These are phyloP conservation scores for Spathaspora hagerdaliae DNA, from an alignment of 805 yeast genomes.

Conservation along the genomic window DNA sequence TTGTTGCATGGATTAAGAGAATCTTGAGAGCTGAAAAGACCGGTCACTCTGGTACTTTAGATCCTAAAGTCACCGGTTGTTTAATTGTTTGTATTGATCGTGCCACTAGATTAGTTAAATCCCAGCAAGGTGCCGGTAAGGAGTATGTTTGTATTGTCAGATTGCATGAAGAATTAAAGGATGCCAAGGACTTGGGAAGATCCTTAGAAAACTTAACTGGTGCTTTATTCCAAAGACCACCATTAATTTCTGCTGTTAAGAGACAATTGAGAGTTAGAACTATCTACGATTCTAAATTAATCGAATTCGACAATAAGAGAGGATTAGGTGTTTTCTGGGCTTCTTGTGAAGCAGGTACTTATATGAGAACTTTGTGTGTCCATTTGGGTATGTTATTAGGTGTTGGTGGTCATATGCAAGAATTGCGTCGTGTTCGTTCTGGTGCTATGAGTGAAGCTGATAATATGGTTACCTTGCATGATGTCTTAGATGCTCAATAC, in stretches of 20 bases:
- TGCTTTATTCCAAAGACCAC: slow-evolving; percentile 98
- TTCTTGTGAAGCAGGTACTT: slow-evolving; percentile 99
- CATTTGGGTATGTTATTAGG: slow-evolving; percentile 98
- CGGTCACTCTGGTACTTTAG: slow-evolving; percentile 98
- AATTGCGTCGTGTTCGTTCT: slow-evolving; percentile 96
- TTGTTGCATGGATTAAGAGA: slow-evolving; percentile 98
- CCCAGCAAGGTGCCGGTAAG: slow-evolving; percentile 99
- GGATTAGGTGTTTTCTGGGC: slow-evolving; percentile 99
- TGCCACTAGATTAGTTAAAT: slow-evolving; percentile 96
- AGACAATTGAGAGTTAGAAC: slow-evolving; percentile 98
- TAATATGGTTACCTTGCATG: slow-evolving; percentile 92
- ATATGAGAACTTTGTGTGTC: slow-evolving; percentile 98
- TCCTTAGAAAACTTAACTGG: slow-evolving; percentile 93
- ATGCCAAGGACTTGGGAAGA: slow-evolving; percentile 84
- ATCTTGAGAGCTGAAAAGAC: slow-evolving; percentile 94
- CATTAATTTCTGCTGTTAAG: slow-evolving; percentile 97
- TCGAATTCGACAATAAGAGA: slow-evolving; percentile 96
- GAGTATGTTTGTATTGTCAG: slow-evolving; percentile 98
- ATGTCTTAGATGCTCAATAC: slow-evolving; percentile 98
- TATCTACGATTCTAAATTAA: slow-evolving; percentile 90
- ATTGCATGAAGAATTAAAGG: slow-evolving; percentile 88
- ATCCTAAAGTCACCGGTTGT: slow-evolving; percentile 98
- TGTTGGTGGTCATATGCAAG: slow-evolving; percentile 99
- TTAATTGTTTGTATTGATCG: slow-evolving; percentile 96
- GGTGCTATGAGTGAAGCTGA: slow-evolving; percentile 93